phyloP scores from a whole-genome alignment of 2,329 filamentous ascomycete species.

The Pleomassaria siparia region DNA sequence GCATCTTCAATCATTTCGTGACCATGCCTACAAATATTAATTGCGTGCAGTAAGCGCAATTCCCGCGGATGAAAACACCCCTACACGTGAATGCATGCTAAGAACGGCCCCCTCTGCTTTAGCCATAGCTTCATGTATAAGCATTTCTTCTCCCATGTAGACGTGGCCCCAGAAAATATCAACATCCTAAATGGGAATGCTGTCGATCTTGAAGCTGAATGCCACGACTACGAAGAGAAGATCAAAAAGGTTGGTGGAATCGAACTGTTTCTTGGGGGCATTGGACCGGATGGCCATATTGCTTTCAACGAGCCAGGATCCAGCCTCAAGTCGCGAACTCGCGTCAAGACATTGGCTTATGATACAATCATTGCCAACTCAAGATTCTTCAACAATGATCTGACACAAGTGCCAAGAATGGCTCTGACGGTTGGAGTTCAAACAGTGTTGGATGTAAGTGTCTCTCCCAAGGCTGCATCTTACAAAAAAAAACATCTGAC shows the following conservation, averaged over 20 bases:
- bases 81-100: no score
- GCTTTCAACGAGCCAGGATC: constrained; percentile 90
- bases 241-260: constrained; percentile 77
- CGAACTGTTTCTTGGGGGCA: constrained; percentile 81
- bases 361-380: constrained; percentile 86
- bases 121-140: constrained; percentile 93
- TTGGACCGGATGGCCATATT: constrained; percentile 84
- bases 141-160: constrained; percentile 84
- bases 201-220: constrained; percentile 72
- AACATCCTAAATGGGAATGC: constrained; percentile 84
- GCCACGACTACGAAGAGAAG: constrained; percentile 75
- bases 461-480: background rate
- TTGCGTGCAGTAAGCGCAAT: no score
- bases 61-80: no score
- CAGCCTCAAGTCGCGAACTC: constrained; percentile 72
- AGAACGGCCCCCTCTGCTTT: no score
- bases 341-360: constrained; percentile 84
- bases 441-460: constrained; percentile 69
- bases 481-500: constrained; percentile 13
- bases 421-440: constrained; percentile 83
- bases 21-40: no score
- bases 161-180: constrained; percentile 78
- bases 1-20: no score
- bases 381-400: constrained; percentile 76
- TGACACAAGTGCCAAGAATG: constrained; percentile 75